Conservation (phyloP, 2,329 filamentous ascomycete genomes). For the Fusarium pilosicola region DNA sequence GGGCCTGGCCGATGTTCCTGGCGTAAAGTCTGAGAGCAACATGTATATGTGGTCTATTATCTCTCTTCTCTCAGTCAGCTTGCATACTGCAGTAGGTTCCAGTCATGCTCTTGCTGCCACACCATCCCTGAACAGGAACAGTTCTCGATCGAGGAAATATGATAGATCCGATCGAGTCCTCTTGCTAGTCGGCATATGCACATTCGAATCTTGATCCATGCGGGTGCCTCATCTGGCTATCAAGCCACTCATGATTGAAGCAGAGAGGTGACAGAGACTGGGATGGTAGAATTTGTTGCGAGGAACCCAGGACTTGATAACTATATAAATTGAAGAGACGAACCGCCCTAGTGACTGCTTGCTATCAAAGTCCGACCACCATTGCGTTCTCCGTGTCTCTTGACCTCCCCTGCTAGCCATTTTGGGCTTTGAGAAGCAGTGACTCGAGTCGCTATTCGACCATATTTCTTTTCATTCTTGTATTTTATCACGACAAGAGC, state of each 20-base stretch:
- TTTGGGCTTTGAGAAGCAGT: conserved; percentile 12
- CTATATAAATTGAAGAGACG: neutral
- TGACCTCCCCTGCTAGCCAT: neutral
- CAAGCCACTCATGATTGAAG: neutral
- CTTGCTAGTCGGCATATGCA: neutral
- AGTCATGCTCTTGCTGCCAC: neutral
- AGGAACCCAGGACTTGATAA: neutral
- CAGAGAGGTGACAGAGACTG: neutral
- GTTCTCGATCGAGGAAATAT: neutral
- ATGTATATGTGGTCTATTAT: neutral
- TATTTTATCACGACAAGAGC: neutral
- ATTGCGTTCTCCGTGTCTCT: neutral
- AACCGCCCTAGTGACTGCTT: neutral
- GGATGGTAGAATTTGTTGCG: neutral
- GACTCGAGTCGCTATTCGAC: neutral
- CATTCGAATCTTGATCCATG: neutral
- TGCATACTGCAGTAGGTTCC: neutral
- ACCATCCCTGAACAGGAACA: too few species aligned
- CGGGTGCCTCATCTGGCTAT: neutral
- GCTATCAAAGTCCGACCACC: neutral
- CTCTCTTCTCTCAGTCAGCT: neutral
- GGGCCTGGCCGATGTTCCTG: neutral
- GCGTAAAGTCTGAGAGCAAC: neutral
- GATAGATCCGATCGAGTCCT: neutral
- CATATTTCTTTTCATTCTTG: neutral